A percentile compares a stretch with the other conserved stretches of the same genome.
Evolutionary conservation across 2,329 filamentous ascomycete genomes (phyloP).

Genomic region (Myriosclerotinia curreyana): DNA sequence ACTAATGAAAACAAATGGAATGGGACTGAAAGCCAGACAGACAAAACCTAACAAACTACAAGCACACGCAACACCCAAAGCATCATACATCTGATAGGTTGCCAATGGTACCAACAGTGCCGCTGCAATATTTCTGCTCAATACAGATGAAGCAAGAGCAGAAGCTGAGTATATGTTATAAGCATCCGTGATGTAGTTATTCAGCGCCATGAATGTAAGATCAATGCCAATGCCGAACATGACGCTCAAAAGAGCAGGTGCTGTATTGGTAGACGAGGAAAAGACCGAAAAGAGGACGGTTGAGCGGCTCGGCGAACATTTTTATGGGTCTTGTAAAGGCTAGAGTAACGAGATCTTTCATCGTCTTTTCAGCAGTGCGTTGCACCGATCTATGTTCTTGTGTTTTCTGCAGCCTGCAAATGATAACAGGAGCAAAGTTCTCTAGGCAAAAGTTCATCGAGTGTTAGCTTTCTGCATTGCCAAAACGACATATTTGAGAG

Average conservation of each 20-base stretch:
- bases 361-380: neutral
- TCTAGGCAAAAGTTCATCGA: no score
- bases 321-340: constrained; percentile 35
- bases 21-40: no score
- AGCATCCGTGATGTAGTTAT: constrained; percentile 54
- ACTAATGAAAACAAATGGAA: no score
- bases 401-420: neutral
- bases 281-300: constrained; percentile 57
- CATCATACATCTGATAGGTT: neutral
- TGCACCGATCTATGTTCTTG: neutral
- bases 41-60: no score
- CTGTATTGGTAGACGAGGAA: constrained; percentile 57
- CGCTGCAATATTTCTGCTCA: constrained; percentile 41
- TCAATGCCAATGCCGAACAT: constrained; percentile 51
- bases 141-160: constrained; percentile 47
- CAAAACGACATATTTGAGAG: no score
- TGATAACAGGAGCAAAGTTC: neutral
- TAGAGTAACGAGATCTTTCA: neutral
- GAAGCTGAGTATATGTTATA: constrained; percentile 55
- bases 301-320: constrained; percentile 56
- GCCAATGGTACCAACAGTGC: constrained; percentile 42
- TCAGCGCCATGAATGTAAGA: constrained; percentile 55
- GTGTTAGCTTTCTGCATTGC: no score
- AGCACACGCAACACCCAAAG: no score
- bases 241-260: constrained; percentile 56